phyloP scores from a whole-genome alignment of 1,284 basidiomycete species.

The Cutaneotrichosporon mucoides region DNA sequence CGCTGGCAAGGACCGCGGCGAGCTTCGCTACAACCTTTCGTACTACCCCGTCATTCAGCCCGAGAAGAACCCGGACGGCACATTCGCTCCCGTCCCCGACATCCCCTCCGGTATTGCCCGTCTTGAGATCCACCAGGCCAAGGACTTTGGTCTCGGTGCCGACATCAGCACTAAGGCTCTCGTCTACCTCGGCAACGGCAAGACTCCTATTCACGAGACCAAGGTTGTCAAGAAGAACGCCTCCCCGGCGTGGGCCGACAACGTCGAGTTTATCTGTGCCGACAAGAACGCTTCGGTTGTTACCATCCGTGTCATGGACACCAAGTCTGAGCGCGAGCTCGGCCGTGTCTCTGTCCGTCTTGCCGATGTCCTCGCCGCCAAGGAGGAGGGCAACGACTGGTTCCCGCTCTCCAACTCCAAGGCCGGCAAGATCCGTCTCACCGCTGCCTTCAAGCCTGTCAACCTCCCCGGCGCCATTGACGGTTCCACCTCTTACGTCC shows the following conservation, averaged over 20 bases:
- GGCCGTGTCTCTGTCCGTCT: constrained; percentile 76
- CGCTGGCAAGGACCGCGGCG: constrained; percentile 84
- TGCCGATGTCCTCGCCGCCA: constrained; percentile 70
- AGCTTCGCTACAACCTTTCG: constrained; percentile 66
- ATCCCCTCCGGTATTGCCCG: constrained; percentile 87
- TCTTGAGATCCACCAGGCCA: constrained; percentile 87
- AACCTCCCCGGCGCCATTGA: constrained; percentile 86
- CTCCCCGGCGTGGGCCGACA: constrained; percentile 84
- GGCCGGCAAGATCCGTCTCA: constrained; percentile 73
- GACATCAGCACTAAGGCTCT: constrained; percentile 76
- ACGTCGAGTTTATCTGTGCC: constrained; percentile 84
- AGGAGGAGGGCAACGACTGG: constrained; percentile 75
- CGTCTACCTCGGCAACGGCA: constrained; percentile 61
- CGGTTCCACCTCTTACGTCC: constrained; percentile 76
- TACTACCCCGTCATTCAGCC: constrained; percentile 89
- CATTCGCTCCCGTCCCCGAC: constrained; percentile 68
- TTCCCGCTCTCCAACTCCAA: constrained; percentile 78
- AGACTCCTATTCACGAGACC: constrained; percentile 59
- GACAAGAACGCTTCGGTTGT: constrained; percentile 71
- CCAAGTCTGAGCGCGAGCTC: constrained; percentile 66
- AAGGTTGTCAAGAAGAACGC: constrained; percentile 71
- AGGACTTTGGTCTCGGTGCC: constrained; percentile 66
- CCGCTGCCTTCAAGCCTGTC: constrained; percentile 91
- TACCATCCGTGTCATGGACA: constrained; percentile 71
- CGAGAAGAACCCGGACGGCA: constrained; percentile 60